Conservation (phyloP, 192 early-diverging fungal genomes). For the Rhizoclosmatium globosum region DNA sequence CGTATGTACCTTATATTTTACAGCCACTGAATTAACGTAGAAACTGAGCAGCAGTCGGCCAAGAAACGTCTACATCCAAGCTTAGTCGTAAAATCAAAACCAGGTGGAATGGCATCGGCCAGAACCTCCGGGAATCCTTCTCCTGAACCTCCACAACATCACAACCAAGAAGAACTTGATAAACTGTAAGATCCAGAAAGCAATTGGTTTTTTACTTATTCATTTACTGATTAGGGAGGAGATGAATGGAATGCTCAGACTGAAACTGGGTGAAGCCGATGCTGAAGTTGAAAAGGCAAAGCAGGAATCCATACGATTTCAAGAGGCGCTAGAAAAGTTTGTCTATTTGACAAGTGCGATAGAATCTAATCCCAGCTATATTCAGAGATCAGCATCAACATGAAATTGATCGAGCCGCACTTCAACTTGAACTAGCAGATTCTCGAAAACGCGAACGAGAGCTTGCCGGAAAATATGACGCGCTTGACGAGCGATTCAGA, state of each 20-base stretch:
- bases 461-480: slow-evolving; percentile 29
- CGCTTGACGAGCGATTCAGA: slow-evolving; percentile 49
- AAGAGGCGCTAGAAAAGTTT: slow-evolving; percentile 20
- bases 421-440: slow-evolving; percentile 57
- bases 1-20: not conserved
- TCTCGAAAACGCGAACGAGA: slow-evolving; percentile 41
- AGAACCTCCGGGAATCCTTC: slow-evolving; percentile 26
- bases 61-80: slow-evolving; percentile 34
- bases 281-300: slow-evolving; percentile 27
- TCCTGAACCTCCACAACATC: slow-evolving; percentile 6
- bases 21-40: not conserved
- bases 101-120: slow-evolving; percentile 33
- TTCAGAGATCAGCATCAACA: slow-evolving; percentile 48
- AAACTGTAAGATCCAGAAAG: slow-evolving; percentile 40
- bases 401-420: slow-evolving; percentile 53
- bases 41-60: slow-evolving; percentile 2
- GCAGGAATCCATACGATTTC: slow-evolving; percentile 24
- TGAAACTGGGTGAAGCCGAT: slow-evolving; percentile 49
- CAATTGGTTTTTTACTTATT: slow-evolving; percentile 12
- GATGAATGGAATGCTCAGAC: slow-evolving; percentile 53
- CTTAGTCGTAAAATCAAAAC: slow-evolving; percentile 25
- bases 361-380: not conserved
- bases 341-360: not conserved
- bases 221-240: slow-evolving; percentile 46
- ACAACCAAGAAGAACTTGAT: slow-evolving; percentile 39